Evolutionary conservation across 2,329 filamentous ascomycete genomes (phyloP).

Genomic region (Fusarium sp.): DNA sequence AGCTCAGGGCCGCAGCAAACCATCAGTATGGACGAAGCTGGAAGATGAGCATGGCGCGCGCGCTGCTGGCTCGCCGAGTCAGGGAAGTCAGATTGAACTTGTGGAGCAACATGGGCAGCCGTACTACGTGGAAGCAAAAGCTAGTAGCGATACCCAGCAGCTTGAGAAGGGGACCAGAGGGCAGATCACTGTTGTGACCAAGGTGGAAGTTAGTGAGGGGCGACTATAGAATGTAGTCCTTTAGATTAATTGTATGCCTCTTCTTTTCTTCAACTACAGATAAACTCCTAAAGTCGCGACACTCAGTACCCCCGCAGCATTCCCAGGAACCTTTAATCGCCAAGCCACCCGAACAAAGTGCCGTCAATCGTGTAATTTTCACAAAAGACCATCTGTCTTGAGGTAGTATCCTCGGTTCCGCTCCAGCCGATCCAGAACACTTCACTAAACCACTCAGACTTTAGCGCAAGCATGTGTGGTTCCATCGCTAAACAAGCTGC

Average conservation of each 20-base stretch:
- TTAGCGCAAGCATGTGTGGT: conserved; percentile 19
- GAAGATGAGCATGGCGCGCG: conserved; percentile 45
- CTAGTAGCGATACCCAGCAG: conserved; percentile 3
- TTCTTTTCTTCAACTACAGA: too few species aligned
- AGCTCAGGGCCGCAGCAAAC: conserved; percentile 32
- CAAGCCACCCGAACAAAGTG: not conserved
- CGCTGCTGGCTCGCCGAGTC: conserved; percentile 25
- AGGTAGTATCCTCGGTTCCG: conserved; percentile 5
- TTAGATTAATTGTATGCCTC: not conserved
- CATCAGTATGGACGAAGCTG: conserved; percentile 49
- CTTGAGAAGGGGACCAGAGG: conserved; percentile 20
- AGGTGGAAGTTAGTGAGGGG: conserved; percentile 45
- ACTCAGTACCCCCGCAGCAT: too few species aligned
- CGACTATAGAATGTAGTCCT: not conserved
- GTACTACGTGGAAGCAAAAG: conserved; percentile 16
- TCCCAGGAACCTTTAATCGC: not conserved
- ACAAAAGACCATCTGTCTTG: not conserved
- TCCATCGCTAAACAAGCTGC: conserved; percentile 23
- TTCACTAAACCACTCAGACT: not conserved
- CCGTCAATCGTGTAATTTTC: not conserved
- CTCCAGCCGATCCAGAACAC: conserved; percentile 6
- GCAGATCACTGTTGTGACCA: conserved; percentile 47
- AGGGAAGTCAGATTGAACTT: conserved; percentile 51
- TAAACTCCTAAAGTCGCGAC: too few species aligned
- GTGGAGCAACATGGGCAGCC: conserved; percentile 32